Conservation (phyloP, 129 eudicot species). For the Saposhnikovia divaricata region DNA sequence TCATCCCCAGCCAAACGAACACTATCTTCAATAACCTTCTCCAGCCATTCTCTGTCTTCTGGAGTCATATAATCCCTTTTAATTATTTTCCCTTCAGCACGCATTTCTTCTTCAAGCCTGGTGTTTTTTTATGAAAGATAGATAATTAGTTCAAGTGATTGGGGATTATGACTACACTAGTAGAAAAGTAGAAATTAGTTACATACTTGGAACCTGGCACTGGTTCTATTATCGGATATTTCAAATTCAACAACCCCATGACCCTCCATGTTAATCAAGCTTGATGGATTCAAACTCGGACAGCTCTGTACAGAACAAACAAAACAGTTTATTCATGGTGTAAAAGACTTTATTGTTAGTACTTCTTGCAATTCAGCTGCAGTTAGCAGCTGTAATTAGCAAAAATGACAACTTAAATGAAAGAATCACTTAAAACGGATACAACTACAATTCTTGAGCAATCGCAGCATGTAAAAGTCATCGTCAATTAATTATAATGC, state of each 20-base stretch:
- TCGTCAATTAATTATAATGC: neutral
- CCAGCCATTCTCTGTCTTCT: conserved; percentile 86
- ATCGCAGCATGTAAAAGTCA: neutral
- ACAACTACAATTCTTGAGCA: neutral
- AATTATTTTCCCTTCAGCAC: conserved; percentile 74
- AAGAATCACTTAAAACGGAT: neutral
- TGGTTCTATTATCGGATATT: conserved; percentile 68
- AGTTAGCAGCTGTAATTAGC: too few species aligned
- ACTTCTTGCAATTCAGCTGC: too few species aligned
- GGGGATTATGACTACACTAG: neutral
- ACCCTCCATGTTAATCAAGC: conserved; percentile 81
- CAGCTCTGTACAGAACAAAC: too few species aligned
- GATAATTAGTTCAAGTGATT: neutral
- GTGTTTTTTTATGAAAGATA: neutral
- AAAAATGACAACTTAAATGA: too few species aligned
- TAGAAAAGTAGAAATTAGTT: conserved; percentile 11
- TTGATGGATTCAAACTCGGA: too few species aligned
- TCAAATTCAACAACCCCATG: conserved; percentile 97
- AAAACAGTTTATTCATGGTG: too few species aligned
- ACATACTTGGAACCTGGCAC: conserved; percentile 90
- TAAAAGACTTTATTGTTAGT: too few species aligned
- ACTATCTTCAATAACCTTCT: conserved; percentile 84
- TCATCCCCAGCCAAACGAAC: conserved; percentile 36
- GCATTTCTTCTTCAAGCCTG: conserved; percentile 85
- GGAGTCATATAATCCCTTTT: conserved; percentile 78